phyloP scores from a whole-genome alignment of 306 rosid species.

The Quercus dentata region DNA sequence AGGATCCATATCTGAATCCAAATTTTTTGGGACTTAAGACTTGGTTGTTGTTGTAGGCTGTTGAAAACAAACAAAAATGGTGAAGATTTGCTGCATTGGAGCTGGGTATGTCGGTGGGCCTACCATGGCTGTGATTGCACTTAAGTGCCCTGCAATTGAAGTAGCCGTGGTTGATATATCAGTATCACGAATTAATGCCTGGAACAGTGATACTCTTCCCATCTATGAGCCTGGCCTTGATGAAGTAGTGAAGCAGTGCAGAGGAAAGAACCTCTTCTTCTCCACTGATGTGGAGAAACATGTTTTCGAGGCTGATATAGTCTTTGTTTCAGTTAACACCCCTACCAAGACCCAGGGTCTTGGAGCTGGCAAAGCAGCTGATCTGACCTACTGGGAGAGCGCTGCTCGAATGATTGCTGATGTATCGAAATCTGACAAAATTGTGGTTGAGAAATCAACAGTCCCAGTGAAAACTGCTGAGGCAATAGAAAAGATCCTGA shows the following conservation, averaged over 20 bases:
- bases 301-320: conserved; percentile 77
- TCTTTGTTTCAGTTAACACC: conserved; percentile 90
- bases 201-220: conserved; percentile 67
- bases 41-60: conserved; percentile 24
- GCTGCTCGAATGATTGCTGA: conserved; percentile 96
- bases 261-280: conserved; percentile 64
- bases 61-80: conserved; percentile 49
- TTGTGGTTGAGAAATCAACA: conserved; percentile 88
- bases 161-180: conserved; percentile 62
- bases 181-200: conserved; percentile 43
- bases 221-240: conserved; percentile 73
- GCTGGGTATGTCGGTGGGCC: conserved; percentile 98
- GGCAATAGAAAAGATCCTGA: conserved; percentile 85
- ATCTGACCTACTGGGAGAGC: conserved; percentile 93
- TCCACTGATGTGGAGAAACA: conserved; percentile 74
- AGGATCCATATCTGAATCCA: too few relatives aligned
- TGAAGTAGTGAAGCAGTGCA: conserved; percentile 60
- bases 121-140: conserved; percentile 89
- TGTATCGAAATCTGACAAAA: conserved; percentile 78
- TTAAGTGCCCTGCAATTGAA: conserved; percentile 58
- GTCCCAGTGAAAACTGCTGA: conserved; percentile 96
- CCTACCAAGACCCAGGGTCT: conserved; percentile 92
- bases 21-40: not conserved
- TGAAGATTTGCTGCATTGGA: conserved; percentile 94
- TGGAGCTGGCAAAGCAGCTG: conserved; percentile 96